Base-by-base conservation (phyloP, 2,329 filamentous ascomycete species). In the Hypoxylon sp. region DNA sequence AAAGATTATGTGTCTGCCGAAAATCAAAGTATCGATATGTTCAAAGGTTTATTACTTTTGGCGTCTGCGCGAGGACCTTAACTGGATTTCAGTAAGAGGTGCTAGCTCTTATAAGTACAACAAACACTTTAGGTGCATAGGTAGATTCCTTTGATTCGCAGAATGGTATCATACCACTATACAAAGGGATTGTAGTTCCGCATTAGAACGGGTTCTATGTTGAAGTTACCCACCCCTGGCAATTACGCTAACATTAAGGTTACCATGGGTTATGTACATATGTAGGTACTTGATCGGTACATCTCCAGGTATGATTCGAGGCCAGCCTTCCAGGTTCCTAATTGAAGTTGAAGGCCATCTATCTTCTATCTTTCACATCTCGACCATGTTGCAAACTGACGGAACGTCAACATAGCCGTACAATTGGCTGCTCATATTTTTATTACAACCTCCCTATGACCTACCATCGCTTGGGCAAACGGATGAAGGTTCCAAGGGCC, bases 401-500 rank as follows among this genome's bases (percentile, higher is more conserved):
- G 21, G 21, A 51, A 50, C 60, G 45, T 60, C 65, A 28, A 72
- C 46, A 64, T 70, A 74, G 59, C 65, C 55, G 63, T 55, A 58
- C 50, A 58, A 65, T 61, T 60, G 45, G 60, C 66, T 67, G 65
- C 58, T 61, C 45, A 51, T 53, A 52, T 60, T 61, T 13, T 57
- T 46, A 59, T 41, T 36, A 28, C 17, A 45, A 34, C 34, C 53
- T 45, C 17, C 43, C 60, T 53, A 69, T 68, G 67, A 68, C 45
- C 53, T 48, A 28, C 58, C 61, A 38, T 57, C 58, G 69, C 56
- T 69, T 63, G 48, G 68, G 61, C 60, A 73, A 56, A 62, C 74
- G 76, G 75, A 78, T 78, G 76, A 77, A 76, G 77, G 75, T 78
- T 73, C 73, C 66, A 71, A 61, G 63, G 71, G 75, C 75, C 75